These are phyloP conservation scores for Solanum microdontum DNA, from an alignment of 257 asterid species.

Conservation along the genomic window DNA sequence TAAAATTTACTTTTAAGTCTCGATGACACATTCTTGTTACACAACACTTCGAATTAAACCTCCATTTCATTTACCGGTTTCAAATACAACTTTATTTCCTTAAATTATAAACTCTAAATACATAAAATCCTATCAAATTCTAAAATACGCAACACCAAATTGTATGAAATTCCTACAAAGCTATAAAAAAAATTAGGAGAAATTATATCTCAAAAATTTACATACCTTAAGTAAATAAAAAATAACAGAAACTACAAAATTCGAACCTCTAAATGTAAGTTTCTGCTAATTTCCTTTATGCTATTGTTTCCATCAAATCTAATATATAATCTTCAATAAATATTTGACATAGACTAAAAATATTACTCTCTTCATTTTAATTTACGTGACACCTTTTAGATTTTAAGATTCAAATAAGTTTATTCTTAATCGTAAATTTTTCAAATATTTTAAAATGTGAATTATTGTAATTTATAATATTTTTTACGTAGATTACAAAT, in stretches of 20 bases:
- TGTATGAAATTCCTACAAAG: not conserved
- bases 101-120: not conserved
- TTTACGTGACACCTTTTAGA: fast-evolving
- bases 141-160: fast-evolving
- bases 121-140: not conserved
- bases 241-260: not conserved
- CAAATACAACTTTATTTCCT: not conserved
- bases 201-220: not conserved
- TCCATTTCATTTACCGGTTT: not conserved
- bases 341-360: not conserved
- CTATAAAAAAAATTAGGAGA: not conserved
- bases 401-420: fast-evolving
- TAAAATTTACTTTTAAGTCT: not conserved
- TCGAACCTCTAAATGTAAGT: not conserved
- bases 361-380: no score
- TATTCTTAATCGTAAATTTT: fast-evolving
- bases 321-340: not conserved
- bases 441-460: no score
- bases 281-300: not conserved
- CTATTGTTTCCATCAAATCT: not conserved
- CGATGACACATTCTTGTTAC: fast-evolving
- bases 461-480: no score
- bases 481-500: no score
- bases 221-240: not conserved
- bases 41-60: fast-evolving